Conservation (phyloP, 78 protist genomes). For the Polysphondylium violaceum region DNA sequence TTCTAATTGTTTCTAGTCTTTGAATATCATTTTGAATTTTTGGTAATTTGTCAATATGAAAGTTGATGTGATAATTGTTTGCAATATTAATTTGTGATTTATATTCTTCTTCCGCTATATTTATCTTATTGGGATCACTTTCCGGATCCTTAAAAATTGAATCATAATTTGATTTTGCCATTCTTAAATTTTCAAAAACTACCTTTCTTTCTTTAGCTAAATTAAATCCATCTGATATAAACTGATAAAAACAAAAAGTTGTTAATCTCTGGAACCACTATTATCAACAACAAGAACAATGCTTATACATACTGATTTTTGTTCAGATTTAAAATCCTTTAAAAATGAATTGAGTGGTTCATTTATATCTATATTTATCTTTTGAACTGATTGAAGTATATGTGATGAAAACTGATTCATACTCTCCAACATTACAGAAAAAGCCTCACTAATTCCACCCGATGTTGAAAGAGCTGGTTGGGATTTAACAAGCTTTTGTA, state of each 20-base stretch:
- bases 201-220: constrained; percentile 67
- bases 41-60: constrained; percentile 50
- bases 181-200: constrained; percentile 17
- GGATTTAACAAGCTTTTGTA: constrained; percentile 42
- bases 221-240: constrained; percentile 40
- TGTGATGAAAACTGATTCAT: constrained; percentile 32
- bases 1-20: constrained; percentile 51
- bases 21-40: constrained; percentile 55
- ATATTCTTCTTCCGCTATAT: constrained; percentile 37
- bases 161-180: constrained; percentile 33
- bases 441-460: constrained; percentile 35
- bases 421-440: constrained; percentile 33
- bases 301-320: constrained; percentile 30
- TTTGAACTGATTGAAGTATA: constrained; percentile 1
- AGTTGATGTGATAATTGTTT: constrained; percentile 5
- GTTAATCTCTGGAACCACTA: too few relatives aligned
- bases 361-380: constrained; percentile 27
- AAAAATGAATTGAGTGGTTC: constrained; percentile 33
- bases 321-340: constrained; percentile 41
- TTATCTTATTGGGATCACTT: constrained; percentile 8
- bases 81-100: constrained; percentile 1
- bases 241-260: not conserved
- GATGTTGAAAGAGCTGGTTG: constrained; percentile 16
- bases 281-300: too few relatives aligned
- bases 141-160: constrained; percentile 2